A percentile compares a stretch with the other conserved stretches of the same genome.
phyloP scores from a whole-genome alignment of 2,329 filamentous ascomycete species.

The Penicillium thymicola region DNA sequence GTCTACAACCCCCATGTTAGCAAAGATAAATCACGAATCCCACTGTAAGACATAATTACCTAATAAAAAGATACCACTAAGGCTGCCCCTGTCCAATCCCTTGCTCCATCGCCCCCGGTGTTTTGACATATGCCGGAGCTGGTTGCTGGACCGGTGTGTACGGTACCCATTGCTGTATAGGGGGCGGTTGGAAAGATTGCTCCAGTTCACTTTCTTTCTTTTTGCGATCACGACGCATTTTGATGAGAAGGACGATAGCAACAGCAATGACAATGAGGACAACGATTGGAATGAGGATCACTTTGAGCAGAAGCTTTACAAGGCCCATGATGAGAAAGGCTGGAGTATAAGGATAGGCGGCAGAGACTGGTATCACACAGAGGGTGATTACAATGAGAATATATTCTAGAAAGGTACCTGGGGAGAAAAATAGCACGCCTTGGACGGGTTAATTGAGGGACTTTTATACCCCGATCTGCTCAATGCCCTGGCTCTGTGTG shows the following conservation, averaged over 20 bases:
- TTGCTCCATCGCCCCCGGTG: conserved; percentile 13
- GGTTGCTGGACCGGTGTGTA: conserved; percentile 16
- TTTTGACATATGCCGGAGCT: conserved; percentile 7
- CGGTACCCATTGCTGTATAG: conserved; percentile 18
- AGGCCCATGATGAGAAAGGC: conserved; percentile 14
- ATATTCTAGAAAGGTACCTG: background rate
- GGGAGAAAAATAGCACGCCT: background rate
- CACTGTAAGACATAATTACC: background rate
- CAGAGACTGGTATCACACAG: background rate
- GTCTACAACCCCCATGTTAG: background rate
- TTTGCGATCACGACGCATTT: conserved; percentile 12
- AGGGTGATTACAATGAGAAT: background rate
- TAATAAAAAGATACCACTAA: background rate
- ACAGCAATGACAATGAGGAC: conserved; percentile 11
- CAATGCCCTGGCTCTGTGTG: background rate
- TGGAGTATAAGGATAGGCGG: background rate
- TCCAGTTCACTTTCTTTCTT: conserved; percentile 12
- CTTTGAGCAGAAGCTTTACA: conserved; percentile 21
- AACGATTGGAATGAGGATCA: conserved; percentile 20
- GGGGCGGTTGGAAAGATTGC: conserved; percentile 14
- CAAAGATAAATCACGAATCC: background rate
- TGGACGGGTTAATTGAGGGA: background rate
- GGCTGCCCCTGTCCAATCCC: conserved; percentile 1
- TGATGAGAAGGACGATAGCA: conserved; percentile 7
- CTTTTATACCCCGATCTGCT: conserved; percentile 1